A percentile compares a stretch with the other conserved stretches of the same genome.
Evolutionary conservation across 257 asterid genomes (phyloP).

Genomic region (Jacaranda mimosifolia): DNA sequence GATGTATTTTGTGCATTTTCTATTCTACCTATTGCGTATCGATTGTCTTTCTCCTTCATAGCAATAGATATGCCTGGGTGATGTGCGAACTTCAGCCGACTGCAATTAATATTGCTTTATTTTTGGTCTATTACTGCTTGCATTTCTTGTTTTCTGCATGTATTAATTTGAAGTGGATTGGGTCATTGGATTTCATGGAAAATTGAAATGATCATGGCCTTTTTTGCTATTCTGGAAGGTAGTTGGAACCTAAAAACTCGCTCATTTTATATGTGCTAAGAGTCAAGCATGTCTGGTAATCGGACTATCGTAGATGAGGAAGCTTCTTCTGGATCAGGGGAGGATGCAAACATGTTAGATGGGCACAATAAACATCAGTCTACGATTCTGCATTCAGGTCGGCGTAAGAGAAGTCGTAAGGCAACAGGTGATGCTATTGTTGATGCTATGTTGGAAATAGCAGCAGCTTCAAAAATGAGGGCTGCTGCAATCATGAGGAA

Average conservation of each 20-base stretch:
- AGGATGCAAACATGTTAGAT: conserved; percentile 76
- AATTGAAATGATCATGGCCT: conserved; percentile 31
- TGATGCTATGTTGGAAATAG: conserved; percentile 95
- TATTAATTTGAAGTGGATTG: conserved; percentile 30
- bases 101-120: neutral
- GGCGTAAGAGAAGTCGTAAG: conserved; percentile 87
- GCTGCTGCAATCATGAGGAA: conserved; percentile 82
- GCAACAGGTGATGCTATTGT: conserved; percentile 92
- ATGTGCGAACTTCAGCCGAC: conserved; percentile 9
- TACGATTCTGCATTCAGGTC: conserved; percentile 61
- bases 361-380: conserved; percentile 68
- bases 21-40: neutral
- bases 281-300: conserved; percentile 73
- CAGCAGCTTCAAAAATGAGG: conserved; percentile 95
- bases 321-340: conserved; percentile 90
- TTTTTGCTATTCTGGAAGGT: conserved; percentile 43
- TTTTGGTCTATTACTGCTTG: conserved; percentile 23
- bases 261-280: conserved; percentile 51
- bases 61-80: neutral
- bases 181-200: conserved; percentile 22
- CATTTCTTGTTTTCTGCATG: conserved; percentile 27
- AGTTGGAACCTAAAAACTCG: conserved; percentile 42
- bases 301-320: conserved; percentile 77
- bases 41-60: conserved; percentile 10
- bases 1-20: neutral